Conservation (phyloP, 2,329 filamentous ascomycete species). For the Leptographium radiaticola region DNA sequence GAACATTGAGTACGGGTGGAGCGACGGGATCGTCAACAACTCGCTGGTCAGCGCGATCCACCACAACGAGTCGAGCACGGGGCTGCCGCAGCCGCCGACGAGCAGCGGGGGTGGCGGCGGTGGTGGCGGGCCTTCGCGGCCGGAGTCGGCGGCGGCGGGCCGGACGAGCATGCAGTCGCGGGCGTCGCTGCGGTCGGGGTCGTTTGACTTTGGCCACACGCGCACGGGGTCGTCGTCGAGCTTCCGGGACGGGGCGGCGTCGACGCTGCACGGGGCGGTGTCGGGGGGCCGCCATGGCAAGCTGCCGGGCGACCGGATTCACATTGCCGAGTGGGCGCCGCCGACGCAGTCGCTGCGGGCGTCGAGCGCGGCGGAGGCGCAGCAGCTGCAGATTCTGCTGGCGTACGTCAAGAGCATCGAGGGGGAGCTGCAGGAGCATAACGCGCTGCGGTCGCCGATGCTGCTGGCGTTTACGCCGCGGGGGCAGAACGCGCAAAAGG, state of each 20-base stretch:
- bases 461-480: conserved; percentile 78
- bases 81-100: conserved; percentile 7
- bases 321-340: conserved; percentile 78
- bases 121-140: conserved; percentile 24
- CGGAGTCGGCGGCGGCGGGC: conserved; percentile 31
- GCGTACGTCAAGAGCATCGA: conserved; percentile 78
- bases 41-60: conserved; percentile 39
- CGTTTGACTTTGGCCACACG: conserved; percentile 50
- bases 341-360: conserved; percentile 84
- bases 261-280: background rate
- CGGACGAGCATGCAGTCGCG: conserved; percentile 13
- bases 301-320: conserved; percentile 71
- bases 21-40: conserved; percentile 63
- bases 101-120: conserved; percentile 10
- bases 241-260: conserved; percentile 16
- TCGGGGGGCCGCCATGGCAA: conserved; percentile 23
- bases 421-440: conserved; percentile 73
- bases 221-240: conserved; percentile 32
- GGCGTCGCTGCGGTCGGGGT: conserved; percentile 38
- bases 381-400: conserved; percentile 64
- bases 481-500: conserved; percentile 65
- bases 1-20: conserved; percentile 97
- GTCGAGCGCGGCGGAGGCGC: conserved; percentile 61
- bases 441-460: conserved; percentile 78
- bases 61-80: conserved; percentile 31